phyloP scores from a whole-genome alignment of 2,329 filamentous ascomycete genomes.

The Leptoxyphium fumago region DNA sequence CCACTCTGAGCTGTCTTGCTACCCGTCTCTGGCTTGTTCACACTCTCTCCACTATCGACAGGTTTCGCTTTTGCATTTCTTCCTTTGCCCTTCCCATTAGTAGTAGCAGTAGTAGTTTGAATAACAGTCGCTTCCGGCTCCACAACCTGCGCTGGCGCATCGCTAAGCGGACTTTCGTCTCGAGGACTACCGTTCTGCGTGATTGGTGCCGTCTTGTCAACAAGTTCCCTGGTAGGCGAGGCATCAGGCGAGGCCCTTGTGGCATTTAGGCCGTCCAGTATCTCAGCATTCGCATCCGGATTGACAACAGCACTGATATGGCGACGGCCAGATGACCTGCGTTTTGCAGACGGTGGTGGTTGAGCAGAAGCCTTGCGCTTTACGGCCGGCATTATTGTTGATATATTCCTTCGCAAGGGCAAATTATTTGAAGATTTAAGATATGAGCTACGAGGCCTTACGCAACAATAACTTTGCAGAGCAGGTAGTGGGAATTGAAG shows the following conservation, averaged over 20 bases:
- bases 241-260: conserved; percentile 29
- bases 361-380: conserved; percentile 1
- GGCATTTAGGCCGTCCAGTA: conserved; percentile 28
- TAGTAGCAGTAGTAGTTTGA: neutral
- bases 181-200: conserved; percentile 6
- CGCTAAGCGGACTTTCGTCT: conserved; percentile 21
- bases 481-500: neutral
- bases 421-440: too few relatives aligned
- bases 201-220: conserved; percentile 16
- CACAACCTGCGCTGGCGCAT: conserved; percentile 19
- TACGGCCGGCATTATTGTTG: neutral
- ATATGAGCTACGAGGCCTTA: too few relatives aligned
- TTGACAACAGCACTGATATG: conserved; percentile 8
- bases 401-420: too few relatives aligned
- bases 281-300: conserved; percentile 22
- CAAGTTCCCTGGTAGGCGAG: conserved; percentile 13
- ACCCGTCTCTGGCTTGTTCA: conserved; percentile 7
- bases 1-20: conserved; percentile 3
- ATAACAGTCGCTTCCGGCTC: conserved; percentile 6
- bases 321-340: conserved; percentile 6
- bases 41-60: conserved; percentile 6
- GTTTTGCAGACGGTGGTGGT: conserved; percentile 3
- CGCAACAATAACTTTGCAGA: too few relatives aligned
- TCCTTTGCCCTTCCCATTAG: conserved; percentile 11
- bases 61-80: conserved; percentile 7